Percentiles rank a stretch among this genome's conserved stretches.
phyloP scores from a whole-genome alignment of 371 early-diverging fungal species.

The Mucor plumbeus region DNA sequence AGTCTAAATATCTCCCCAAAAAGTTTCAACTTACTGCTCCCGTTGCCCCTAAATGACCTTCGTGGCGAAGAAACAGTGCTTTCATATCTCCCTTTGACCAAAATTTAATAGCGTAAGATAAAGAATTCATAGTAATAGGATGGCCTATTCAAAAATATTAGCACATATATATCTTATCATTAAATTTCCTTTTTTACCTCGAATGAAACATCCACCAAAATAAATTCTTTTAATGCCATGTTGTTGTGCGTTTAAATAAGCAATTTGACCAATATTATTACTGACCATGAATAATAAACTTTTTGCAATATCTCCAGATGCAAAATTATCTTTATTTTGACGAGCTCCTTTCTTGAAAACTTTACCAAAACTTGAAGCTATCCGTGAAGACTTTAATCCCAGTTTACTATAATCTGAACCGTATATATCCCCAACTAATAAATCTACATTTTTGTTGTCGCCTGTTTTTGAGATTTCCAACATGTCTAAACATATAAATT shows the following conservation, averaged over 20 bases:
- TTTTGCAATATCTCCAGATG: slow-evolving; percentile 84
- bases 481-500: slow-evolving; percentile 70
- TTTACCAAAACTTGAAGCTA: slow-evolving; percentile 95
- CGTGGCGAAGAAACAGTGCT: slow-evolving; percentile 94
- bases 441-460: slow-evolving; percentile 91
- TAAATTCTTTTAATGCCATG: slow-evolving; percentile 89
- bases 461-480: slow-evolving; percentile 89
- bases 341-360: slow-evolving; percentile 83
- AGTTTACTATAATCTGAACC: slow-evolving; percentile 86
- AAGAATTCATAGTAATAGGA: slow-evolving; percentile 93
- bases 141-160: slow-evolving; percentile 59
- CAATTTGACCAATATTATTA: slow-evolving; percentile 98
- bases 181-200: slow-evolving; percentile 55
- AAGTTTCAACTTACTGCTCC: slow-evolving; percentile 70
- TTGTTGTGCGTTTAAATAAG: slow-evolving; percentile 91
- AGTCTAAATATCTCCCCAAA: background rate
- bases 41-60: slow-evolving; percentile 94
- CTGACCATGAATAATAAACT: slow-evolving; percentile 92
- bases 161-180: background rate
- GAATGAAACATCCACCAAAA: slow-evolving; percentile 96
- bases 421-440: slow-evolving; percentile 97
- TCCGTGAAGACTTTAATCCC: slow-evolving; percentile 88
- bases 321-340: slow-evolving; percentile 63
- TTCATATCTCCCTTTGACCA: slow-evolving; percentile 96
- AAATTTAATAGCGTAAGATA: slow-evolving; percentile 94